Percentiles rank a stretch among this genome's conserved stretches.
These are phyloP conservation scores for Lactarius vividus DNA, from an alignment of 768 basidiomycete genomes.

Conservation along the genomic window DNA sequence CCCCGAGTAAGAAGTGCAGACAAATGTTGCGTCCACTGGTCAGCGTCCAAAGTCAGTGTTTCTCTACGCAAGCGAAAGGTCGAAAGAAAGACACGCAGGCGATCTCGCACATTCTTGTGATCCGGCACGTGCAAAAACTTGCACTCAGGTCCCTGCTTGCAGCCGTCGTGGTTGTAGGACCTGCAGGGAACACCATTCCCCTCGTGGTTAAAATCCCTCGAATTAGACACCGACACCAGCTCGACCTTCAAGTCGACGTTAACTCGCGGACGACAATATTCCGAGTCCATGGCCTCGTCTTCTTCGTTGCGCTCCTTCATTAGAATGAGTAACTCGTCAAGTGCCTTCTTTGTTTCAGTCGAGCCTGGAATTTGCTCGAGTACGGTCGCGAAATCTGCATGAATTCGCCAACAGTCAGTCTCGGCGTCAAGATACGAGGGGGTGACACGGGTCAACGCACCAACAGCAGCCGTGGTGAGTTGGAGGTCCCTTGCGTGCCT, in stretches of 20 bases:
- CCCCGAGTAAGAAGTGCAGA: slow-evolving; percentile 39
- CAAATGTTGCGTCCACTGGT: slow-evolving; percentile 54
- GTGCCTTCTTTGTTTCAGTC: slow-evolving; percentile 26
- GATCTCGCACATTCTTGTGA: slow-evolving; percentile 51
- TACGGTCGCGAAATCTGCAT: slow-evolving; percentile 34
- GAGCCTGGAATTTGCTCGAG: slow-evolving; percentile 33
- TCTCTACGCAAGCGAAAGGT: neutral
- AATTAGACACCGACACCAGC: slow-evolving; percentile 47
- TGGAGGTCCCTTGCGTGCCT: slow-evolving; percentile 36
- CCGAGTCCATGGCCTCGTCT: slow-evolving; percentile 13
- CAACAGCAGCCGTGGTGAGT: slow-evolving; percentile 33
- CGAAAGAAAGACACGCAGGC: slow-evolving; percentile 41
- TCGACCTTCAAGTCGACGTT: slow-evolving; percentile 36
- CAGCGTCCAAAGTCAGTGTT: slow-evolving; percentile 1
- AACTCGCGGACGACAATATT: slow-evolving; percentile 24
- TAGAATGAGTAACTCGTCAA: slow-evolving; percentile 19
- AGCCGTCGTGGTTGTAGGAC: slow-evolving; percentile 56
- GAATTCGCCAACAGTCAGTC: neutral
- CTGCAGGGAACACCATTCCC: slow-evolving; percentile 54
- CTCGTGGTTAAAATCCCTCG: slow-evolving; percentile 50
- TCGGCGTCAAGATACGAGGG: neutral
- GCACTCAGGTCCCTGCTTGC: slow-evolving; percentile 43
- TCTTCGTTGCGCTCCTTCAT: neutral
- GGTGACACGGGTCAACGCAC: slow-evolving; percentile 20
- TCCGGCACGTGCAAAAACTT: slow-evolving; percentile 54